Evolutionary conservation across 2,329 filamentous ascomycete genomes (phyloP).

Genomic region (Dactylellina cionopaga): DNA sequence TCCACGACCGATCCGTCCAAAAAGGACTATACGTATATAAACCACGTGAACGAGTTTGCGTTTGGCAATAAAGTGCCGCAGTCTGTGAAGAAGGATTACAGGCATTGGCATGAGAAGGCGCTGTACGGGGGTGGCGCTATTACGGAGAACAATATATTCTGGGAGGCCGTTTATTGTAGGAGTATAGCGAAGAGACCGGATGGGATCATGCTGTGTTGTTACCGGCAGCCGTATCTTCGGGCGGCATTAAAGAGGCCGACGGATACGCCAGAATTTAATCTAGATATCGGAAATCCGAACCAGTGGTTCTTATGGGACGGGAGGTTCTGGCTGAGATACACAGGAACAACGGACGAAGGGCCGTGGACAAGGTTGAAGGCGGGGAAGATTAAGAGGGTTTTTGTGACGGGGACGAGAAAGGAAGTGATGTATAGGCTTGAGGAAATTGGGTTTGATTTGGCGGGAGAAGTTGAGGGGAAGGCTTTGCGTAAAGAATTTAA

Average conservation of each 20-base stretch:
- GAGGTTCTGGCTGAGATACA: slow-evolving; percentile 35
- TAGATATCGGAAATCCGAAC: background rate
- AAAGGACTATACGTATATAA: background rate
- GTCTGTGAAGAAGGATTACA: background rate
- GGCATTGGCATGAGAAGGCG: background rate
- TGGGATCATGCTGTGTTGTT: slow-evolving; percentile 27
- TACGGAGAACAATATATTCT: slow-evolving; percentile 42
- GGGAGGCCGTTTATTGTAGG: slow-evolving; percentile 25
- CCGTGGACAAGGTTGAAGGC: background rate
- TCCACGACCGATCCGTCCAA: background rate
- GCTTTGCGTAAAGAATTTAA: background rate
- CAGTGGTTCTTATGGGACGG: slow-evolving; percentile 28
- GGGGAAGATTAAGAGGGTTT: background rate
- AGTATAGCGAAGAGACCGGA: background rate
- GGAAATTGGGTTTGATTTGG: background rate
- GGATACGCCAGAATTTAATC: slow-evolving; percentile 16
- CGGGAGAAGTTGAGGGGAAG: background rate
- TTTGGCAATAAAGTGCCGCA: background rate
- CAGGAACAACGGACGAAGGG: background rate
- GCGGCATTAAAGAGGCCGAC: background rate
- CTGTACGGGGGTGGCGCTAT: slow-evolving; percentile 7
- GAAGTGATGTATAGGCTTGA: slow-evolving; percentile 28
- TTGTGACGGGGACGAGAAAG: slow-evolving; percentile 38
- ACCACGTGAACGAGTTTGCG: background rate
- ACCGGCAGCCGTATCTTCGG: slow-evolving; percentile 32